These are phyloP conservation scores for Chaetomium tenue DNA, from an alignment of 495 filamentous ascomycete species.

Conservation along the genomic window DNA sequence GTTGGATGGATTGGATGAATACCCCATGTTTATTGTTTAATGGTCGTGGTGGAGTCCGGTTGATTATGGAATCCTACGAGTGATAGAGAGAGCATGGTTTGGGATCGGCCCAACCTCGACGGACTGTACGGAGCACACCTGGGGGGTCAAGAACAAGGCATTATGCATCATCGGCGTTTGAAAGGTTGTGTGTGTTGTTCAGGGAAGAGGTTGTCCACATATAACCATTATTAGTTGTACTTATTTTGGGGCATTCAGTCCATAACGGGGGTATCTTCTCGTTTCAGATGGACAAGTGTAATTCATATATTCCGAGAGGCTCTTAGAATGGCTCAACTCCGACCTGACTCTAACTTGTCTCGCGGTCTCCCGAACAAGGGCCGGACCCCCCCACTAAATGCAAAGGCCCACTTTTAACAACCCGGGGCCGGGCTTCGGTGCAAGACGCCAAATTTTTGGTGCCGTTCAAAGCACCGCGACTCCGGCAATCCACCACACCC, in stretches of 20 bases:
- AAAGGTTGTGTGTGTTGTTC: neutral
- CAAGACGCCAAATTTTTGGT: conserved; percentile 24
- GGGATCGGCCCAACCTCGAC: neutral
- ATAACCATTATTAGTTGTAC: neutral
- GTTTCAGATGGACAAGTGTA: neutral
- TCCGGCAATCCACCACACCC: conserved; percentile 7
- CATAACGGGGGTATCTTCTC: neutral
- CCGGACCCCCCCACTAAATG: neutral
- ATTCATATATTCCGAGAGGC: too few relatives aligned
- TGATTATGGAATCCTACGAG: neutral
- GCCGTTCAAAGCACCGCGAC: neutral
- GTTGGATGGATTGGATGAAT: neutral
- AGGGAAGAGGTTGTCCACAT: neutral
- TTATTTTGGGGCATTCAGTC: neutral
- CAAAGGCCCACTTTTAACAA: conserved; percentile 12
- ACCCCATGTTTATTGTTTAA: neutral
- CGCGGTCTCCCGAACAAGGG: neutral
- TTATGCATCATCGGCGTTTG: conserved; percentile 20
- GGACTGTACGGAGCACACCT: neutral
- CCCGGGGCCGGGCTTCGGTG: conserved; percentile 10
- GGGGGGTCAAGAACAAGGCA: neutral
- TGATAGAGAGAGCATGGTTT: neutral
- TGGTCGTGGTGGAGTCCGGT: neutral
- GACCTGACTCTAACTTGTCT: too few relatives aligned
- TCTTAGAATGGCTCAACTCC: too few relatives aligned